Conservation (phyloP, 1,284 basidiomycete species). For the Fomitopsis pinicola region DNA sequence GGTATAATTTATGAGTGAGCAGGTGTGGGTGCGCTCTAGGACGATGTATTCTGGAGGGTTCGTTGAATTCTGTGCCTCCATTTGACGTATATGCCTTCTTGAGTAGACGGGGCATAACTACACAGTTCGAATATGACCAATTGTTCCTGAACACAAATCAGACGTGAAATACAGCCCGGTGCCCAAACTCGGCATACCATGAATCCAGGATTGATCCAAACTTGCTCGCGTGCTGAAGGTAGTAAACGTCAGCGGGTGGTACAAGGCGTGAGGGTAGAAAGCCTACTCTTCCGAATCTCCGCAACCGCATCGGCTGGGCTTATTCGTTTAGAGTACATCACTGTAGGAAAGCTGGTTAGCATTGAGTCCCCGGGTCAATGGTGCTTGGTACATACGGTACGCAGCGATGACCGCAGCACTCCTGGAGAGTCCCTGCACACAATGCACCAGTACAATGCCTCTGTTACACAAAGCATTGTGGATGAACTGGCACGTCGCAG, state of each 20-base stretch:
- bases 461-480: conserved; percentile 58
- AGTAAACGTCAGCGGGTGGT: background rate
- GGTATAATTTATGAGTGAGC: background rate
- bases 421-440: conserved; percentile 77
- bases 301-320: conserved; percentile 57
- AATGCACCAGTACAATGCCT: conserved; percentile 81
- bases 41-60: conserved; percentile 12
- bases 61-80: conserved; percentile 46
- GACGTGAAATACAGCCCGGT: background rate
- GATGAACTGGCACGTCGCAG: conserved; percentile 77
- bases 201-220: conserved; percentile 76
- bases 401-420: conserved; percentile 81
- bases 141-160: conserved; percentile 44
- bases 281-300: conserved; percentile 54
- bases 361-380: background rate
- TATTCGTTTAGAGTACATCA: conserved; percentile 69
- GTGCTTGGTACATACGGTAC: conserved; percentile 50
- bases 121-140: conserved; percentile 74
- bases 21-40: background rate
- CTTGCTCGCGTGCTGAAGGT: conserved; percentile 62
- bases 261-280: background rate
- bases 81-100: conserved; percentile 62
- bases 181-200: conserved; percentile 16
- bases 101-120: conserved; percentile 56
- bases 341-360: conserved; percentile 29